Base-by-base conservation (phyloP, 2,329 filamentous ascomycete species). In the Penicillium frequentans region DNA sequence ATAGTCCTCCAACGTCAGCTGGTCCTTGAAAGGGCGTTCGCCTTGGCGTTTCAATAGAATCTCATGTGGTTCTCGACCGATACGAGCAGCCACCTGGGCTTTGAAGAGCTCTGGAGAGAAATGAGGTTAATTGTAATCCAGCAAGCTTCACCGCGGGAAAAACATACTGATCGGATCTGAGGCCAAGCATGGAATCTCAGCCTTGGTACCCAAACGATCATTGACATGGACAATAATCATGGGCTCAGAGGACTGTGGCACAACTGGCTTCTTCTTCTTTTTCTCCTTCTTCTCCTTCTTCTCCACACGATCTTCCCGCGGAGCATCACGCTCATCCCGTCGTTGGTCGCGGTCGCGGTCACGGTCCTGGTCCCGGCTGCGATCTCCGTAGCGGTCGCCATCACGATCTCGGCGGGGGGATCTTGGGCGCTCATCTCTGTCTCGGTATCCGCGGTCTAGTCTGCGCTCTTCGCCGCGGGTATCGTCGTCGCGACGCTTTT, bases 171-270 rank as follows among this genome's bases (percentile, higher is more conserved):
- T 88, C 8, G 87, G 88, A 76, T 98, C 93, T 3, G 86, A 89
- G 0, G 90, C 87, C 56, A 96, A 81, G 72, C 93, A 97, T 0
- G 93, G 93, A 62, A 98, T 95, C 52, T 90, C 89, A 16, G 93
- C 91, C 70, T 96, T 96, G n/a, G 93, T 97, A 13, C 93, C 93
- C 35, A 98, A 80, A n/a, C 93, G 85, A 75, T 98, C 93, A 73
- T 98, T 98, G 70, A 98, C 87, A 68, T 93, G 86, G 19, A 98
- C 93, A 51, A 96, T 85, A 64, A 98, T 97, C 89, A 97, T 96
- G 55, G 91, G 88, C 70, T 96, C 89, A 6, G 81, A 77, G 39
- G 71, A 74, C 59, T 73, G 69, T 8, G 77, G 69, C 29, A 73
- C 60, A 8, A 70, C 64, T 0, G 67, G 61, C n/a, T 68, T 67